Conservation (phyloP, 805 yeast species). For the Metschnikowia corniflorae region DNA sequence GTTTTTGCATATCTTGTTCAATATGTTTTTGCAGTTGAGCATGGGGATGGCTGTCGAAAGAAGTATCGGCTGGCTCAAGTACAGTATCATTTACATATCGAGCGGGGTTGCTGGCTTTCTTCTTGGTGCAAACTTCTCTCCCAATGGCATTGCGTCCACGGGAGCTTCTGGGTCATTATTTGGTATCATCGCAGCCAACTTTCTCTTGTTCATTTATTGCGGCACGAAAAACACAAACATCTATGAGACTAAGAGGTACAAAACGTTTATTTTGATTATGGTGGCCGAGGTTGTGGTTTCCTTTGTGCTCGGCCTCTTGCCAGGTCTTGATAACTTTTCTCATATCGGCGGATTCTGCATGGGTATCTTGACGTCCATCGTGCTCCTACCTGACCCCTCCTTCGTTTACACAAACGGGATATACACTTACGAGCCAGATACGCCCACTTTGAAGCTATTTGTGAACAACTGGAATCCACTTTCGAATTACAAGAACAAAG, state of each 20-base stretch:
- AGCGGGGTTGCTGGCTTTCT: constrained; percentile 66
- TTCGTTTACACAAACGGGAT: constrained; percentile 41
- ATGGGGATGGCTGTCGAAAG: constrained; percentile 60
- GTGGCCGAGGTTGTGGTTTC: constrained; percentile 56
- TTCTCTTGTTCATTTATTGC: constrained; percentile 50
- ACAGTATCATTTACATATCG: constrained; percentile 51
- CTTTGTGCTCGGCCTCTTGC: constrained; percentile 61
- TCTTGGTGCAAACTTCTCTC: constrained; percentile 66
- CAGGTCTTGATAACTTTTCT: constrained; percentile 72
- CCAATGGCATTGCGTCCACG: constrained; percentile 60
- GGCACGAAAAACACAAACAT: constrained; percentile 48
- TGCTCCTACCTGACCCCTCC: constrained; percentile 54
- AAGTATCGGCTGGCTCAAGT: constrained; percentile 52
- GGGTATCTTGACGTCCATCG: constrained; percentile 51
- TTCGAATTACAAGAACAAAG: constrained; percentile 32
- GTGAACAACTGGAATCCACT: constrained; percentile 39
- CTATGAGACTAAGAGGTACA: constrained; percentile 46
- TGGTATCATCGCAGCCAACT: constrained; percentile 63
- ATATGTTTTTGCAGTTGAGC: constrained; percentile 55
- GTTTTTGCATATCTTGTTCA: constrained; percentile 62
- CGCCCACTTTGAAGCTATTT: constrained; percentile 31
- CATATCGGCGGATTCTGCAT: constrained; percentile 73
- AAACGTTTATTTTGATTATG: constrained; percentile 43
- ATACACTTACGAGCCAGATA: constrained; percentile 31
- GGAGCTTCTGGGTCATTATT: constrained; percentile 74